A percentile compares a stretch with the other conserved stretches of the same genome.
Conservation (phyloP, 1,284 basidiomycete species). For the Leccinum olivaceoglutinosum region DNA sequence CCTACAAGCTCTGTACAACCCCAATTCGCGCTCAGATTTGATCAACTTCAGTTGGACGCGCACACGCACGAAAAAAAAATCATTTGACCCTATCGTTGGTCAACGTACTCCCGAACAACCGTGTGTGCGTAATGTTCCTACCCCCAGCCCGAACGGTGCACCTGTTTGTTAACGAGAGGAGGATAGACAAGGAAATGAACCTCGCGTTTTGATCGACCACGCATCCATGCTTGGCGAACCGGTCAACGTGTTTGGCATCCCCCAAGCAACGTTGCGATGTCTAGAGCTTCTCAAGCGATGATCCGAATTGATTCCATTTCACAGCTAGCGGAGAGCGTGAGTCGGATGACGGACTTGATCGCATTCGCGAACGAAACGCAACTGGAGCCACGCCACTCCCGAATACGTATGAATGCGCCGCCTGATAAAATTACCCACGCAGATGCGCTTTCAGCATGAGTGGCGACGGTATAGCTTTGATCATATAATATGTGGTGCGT, state of each 20-base stretch:
- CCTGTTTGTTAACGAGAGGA: constrained; percentile 31
- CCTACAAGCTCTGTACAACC: constrained; percentile 16
- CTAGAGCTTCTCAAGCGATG: constrained; percentile 40
- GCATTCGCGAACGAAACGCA: constrained; percentile 47
- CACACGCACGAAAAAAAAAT: constrained; percentile 52
- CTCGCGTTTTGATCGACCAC: constrained; percentile 47
- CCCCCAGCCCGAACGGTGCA: constrained; percentile 34
- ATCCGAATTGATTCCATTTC: constrained; percentile 9
- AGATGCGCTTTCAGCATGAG: constrained; percentile 27
- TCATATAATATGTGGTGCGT: too few relatives aligned
- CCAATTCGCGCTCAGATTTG: constrained; percentile 49
- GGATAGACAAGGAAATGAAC: constrained; percentile 59
- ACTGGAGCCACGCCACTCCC: constrained; percentile 46
- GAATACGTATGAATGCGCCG: constrained; percentile 25
- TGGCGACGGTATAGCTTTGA: too few relatives aligned
- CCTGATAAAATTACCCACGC: constrained; percentile 23
- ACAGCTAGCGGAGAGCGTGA: constrained; percentile 71
- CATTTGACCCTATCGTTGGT: constrained; percentile 55
- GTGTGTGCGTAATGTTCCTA: constrained; percentile 33
- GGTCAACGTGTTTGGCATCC: constrained; percentile 79
- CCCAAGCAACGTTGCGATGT: constrained; percentile 81
- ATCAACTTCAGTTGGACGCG: constrained; percentile 65
- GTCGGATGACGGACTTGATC: constrained; percentile 70
- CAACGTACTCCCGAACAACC: constrained; percentile 36
- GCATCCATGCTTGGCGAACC: constrained; percentile 68